Conservation (phyloP, 1,284 basidiomycete genomes). For the Agroathelia rolfsii region DNA sequence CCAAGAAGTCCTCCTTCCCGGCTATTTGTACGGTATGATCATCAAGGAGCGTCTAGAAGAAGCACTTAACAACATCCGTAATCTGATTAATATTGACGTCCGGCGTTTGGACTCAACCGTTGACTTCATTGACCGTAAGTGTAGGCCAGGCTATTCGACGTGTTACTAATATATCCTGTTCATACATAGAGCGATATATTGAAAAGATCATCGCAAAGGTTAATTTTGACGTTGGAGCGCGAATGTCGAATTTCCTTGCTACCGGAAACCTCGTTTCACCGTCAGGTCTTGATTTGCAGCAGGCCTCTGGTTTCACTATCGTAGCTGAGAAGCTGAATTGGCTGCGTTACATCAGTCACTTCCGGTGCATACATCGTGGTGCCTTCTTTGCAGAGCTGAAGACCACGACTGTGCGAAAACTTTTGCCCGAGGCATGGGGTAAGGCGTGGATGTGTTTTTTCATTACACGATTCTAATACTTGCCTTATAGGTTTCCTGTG, state of each 20-base stretch:
- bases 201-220: conserved; percentile 68
- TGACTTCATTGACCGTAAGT: conserved; percentile 82
- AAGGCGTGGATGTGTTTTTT: conserved; percentile 19
- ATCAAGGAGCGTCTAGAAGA: conserved; percentile 98
- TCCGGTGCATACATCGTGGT: conserved; percentile 97
- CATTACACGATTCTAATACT: conserved; percentile 4
- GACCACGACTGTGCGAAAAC: conserved; percentile 95
- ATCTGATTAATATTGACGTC: conserved; percentile 70
- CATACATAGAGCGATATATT: conserved; percentile 68
- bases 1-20: conserved; percentile 95
- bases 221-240: conserved; percentile 89
- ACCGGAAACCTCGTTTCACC: conserved; percentile 96
- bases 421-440: conserved; percentile 98
- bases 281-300: conserved; percentile 93
- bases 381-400: conserved; percentile 99
- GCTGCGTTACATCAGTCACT: conserved; percentile 97
- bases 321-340: conserved; percentile 99
- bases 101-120: conserved; percentile 60
- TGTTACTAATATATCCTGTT: conserved; percentile 6
- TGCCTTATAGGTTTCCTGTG: conserved; percentile 77
- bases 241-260: conserved; percentile 90
- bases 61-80: conserved; percentile 68
- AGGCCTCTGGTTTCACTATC: conserved; percentile 95
- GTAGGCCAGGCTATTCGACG: conserved; percentile 2
- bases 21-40: conserved; percentile 91